Percentiles rank a stretch among this genome's conserved stretches.
Conservation (phyloP, 2,329 filamentous ascomycete species). For the Arthrobotrys pseudoclavata region DNA sequence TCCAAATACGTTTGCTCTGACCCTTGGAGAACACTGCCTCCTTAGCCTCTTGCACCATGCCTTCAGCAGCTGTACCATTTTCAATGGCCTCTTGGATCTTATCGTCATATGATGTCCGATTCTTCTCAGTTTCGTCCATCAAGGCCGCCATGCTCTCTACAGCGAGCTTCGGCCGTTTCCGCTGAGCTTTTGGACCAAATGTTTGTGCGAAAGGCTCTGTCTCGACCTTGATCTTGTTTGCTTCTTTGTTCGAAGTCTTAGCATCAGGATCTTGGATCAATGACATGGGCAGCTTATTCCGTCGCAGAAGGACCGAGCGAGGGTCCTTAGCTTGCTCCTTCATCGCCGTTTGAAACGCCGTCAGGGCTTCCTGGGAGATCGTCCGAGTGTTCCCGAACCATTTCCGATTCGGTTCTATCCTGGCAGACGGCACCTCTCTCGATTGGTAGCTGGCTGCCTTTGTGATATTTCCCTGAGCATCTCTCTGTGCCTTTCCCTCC, state of each 20-base stretch:
- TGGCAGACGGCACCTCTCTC: conserved; percentile 81
- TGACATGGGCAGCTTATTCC: conserved; percentile 96
- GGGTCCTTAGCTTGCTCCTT: conserved; percentile 90
- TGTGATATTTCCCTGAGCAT: conserved; percentile 85
- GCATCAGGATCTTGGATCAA: conserved; percentile 84
- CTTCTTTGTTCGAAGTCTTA: conserved; percentile 86
- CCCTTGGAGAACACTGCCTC: conserved; percentile 95
- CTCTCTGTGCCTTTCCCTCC: conserved; percentile 84
- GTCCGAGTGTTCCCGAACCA: conserved; percentile 95
- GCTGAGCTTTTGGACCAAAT: conserved; percentile 92
- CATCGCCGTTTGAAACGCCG: conserved; percentile 90
- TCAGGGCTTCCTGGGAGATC: conserved; percentile 89
- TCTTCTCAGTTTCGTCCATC: conserved; percentile 82
- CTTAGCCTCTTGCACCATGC: conserved; percentile 74
- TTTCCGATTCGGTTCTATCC: conserved; percentile 94
- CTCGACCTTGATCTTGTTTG: conserved; percentile 93
- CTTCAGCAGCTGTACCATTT: conserved; percentile 65
- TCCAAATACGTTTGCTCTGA: conserved; percentile 96
- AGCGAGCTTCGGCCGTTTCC: conserved; percentile 90
- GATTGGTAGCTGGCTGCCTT: conserved; percentile 88
- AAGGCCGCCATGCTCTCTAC: conserved; percentile 86
- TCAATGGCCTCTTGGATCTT: conserved; percentile 68
- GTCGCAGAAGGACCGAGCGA: conserved; percentile 88
- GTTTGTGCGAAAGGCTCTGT: conserved; percentile 86
- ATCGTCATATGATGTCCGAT: conserved; percentile 84